phyloP scores from a whole-genome alignment of 148 eudicot species.

The Beta vulgaris region DNA sequence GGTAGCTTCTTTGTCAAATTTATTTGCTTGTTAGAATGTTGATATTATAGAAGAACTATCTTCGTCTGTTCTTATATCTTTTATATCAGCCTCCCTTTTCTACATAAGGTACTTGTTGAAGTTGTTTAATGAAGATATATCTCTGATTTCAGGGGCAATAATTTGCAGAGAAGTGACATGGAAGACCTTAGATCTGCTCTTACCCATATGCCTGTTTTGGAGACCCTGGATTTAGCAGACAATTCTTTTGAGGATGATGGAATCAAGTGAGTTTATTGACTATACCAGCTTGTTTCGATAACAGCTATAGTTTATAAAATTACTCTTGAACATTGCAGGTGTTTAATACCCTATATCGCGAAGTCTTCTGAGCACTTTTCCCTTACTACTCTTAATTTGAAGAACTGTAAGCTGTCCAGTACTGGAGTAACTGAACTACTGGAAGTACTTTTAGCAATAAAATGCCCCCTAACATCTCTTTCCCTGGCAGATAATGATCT shows the following conservation, averaged over 20 bases:
- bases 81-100: neutral
- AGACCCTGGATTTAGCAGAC: slow-evolving; percentile 73
- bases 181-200: slow-evolving; percentile 63
- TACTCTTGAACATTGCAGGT: slow-evolving; percentile 45
- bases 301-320: neutral
- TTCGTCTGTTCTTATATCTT: neutral
- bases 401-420: slow-evolving; percentile 66
- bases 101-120: slow-evolving; percentile 1
- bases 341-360: slow-evolving; percentile 50
- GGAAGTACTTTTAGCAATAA: slow-evolving; percentile 51
- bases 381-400: slow-evolving; percentile 52
- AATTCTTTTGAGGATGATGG: slow-evolving; percentile 78
- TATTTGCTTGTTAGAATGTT: neutral
- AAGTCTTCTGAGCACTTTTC: slow-evolving; percentile 40
- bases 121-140: neutral
- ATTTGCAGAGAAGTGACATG: slow-evolving; percentile 53
- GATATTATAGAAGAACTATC: neutral
- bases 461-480: slow-evolving; percentile 49
- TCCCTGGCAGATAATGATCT: slow-evolving; percentile 81
- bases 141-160: slow-evolving; percentile 51
- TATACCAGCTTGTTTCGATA: slow-evolving; percentile 14
- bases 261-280: slow-evolving; percentile 47
- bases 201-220: slow-evolving; percentile 63
- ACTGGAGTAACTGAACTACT: slow-evolving; percentile 59
- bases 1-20: neutral